phyloP scores from a whole-genome alignment of 805 yeast species.

The Alloascoidea africana region DNA sequence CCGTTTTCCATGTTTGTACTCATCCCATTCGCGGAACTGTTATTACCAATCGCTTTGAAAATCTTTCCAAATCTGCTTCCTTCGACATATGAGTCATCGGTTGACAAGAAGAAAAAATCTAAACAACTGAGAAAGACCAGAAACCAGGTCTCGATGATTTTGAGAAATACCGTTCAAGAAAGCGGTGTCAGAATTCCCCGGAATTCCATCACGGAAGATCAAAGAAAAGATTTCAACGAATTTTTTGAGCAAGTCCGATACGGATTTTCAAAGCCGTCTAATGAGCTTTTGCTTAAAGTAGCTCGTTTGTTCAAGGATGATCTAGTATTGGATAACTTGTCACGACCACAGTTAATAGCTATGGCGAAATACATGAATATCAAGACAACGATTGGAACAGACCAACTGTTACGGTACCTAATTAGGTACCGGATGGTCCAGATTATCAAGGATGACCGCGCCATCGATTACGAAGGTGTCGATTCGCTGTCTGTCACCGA shows the following conservation, averaged over 20 bases:
- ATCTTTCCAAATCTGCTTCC: slow-evolving; percentile 67
- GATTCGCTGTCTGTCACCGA: slow-evolving; percentile 48
- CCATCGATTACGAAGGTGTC: slow-evolving; percentile 69
- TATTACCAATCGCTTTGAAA: slow-evolving; percentile 58
- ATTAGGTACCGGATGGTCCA: slow-evolving; percentile 61
- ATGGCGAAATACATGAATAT: slow-evolving; percentile 65
- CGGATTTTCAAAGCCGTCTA: slow-evolving; percentile 25
- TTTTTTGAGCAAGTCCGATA: slow-evolving; percentile 48
- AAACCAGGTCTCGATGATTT: slow-evolving; percentile 29
- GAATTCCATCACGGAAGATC: slow-evolving; percentile 44
- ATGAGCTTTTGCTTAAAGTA: slow-evolving; percentile 49
- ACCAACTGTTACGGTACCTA: slow-evolving; percentile 59
- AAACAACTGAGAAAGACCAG: slow-evolving; percentile 30
- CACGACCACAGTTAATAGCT: slow-evolving; percentile 62
- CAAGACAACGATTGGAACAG: slow-evolving; percentile 63
- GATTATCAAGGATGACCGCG: slow-evolving; percentile 62
- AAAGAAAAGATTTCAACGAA: slow-evolving; percentile 45
- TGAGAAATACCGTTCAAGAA: slow-evolving; percentile 42
- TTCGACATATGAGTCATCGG: slow-evolving; percentile 50
- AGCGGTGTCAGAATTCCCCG: slow-evolving; percentile 46
- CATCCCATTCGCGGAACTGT: slow-evolving; percentile 65
- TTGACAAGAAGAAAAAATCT: slow-evolving; percentile 32
- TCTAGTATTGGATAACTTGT: slow-evolving; percentile 61
- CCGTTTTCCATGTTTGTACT: slow-evolving; percentile 66
- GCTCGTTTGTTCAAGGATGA: slow-evolving; percentile 72